Base-by-base conservation (phyloP, 306 rosid species). In the Vicia sativa region DNA sequence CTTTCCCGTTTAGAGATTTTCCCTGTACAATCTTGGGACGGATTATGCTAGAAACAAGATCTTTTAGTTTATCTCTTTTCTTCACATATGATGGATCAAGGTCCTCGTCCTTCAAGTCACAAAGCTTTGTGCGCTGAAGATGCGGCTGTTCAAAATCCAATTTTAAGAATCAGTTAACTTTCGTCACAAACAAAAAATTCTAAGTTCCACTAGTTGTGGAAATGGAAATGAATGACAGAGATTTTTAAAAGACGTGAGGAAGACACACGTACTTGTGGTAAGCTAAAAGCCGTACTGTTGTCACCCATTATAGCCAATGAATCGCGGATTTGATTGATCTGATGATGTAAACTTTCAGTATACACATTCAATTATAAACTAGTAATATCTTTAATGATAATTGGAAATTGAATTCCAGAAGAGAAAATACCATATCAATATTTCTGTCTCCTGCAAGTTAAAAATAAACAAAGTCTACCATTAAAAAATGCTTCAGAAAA, bases 241-340 rank as follows among this genome's bases (percentile, higher is more conserved):
- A 57, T 16, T 66, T 48, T 21, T 62, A 11, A 21, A 15, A 46
- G 74, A 66, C 14, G 18, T 26, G 50, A 67, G 18, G 26, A 9
- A 42, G 60, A 78, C 3, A 62, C 91, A 25, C 26, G 25, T 88
- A 95, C 99, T 84, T 95, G 99, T 5, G 99, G 99, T 76, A 95
- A 81, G 82, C 99, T 88, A 74, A 95, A 95, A 42, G 99, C 99
- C 13, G 99, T 95, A 69, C 96, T 95, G 82, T 90, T 88, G 79
- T 91, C 95, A 45, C 99, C 99, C 99, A 90, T 95, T 43, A 90
- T 67, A 81, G 97, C 97, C 82, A 95, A 84, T n/a, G 99, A 95
- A 43, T 95, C 96, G 46, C 99, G 86, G 77, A 95, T 95, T 80
- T 88, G 97, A 82, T 95, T 95, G 60, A 95, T 87, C 99, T 95